Evolutionary conservation across 768 basidiomycete species (phyloP).

Genomic region (Hericium rajendrae): DNA sequence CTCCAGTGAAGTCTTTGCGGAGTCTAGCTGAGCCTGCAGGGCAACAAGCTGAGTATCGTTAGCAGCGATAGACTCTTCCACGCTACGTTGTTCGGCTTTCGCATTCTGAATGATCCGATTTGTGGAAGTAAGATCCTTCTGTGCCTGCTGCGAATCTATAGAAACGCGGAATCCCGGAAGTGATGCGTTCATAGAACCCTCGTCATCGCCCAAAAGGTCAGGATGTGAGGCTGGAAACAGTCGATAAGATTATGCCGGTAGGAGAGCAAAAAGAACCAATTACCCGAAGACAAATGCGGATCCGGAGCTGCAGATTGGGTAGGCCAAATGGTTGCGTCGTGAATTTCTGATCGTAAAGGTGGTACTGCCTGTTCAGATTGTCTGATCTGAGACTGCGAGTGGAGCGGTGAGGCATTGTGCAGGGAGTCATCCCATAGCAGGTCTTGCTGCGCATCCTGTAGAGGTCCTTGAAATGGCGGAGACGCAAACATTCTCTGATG

Average conservation of each 20-base stretch:
- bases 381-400: constrained; percentile 6
- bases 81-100: constrained; percentile 51
- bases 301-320: no score
- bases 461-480: constrained; percentile 22
- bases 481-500: constrained; percentile 36
- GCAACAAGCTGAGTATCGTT: constrained; percentile 71
- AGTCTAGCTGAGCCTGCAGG: constrained; percentile 74
- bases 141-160: constrained; percentile 79
- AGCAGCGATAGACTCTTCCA: constrained; percentile 55
- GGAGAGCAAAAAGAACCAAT: constrained; percentile 20
- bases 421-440: constrained; percentile 35
- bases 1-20: constrained; percentile 79
- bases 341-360: not conserved
- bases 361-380: not conserved
- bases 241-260: not conserved
- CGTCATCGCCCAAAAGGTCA: constrained; percentile 71
- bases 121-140: constrained; percentile 79
- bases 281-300: not conserved
- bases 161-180: constrained; percentile 61
- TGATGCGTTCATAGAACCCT: constrained; percentile 39
- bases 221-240: constrained; percentile 11
- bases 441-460: constrained; percentile 25
- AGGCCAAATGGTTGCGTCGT: no score
- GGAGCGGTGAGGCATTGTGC: constrained; percentile 29
- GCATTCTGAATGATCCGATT: constrained; percentile 57